Conservation (phyloP, 495 filamentous ascomycete species). For the Barbatosphaeria neglecta region DNA sequence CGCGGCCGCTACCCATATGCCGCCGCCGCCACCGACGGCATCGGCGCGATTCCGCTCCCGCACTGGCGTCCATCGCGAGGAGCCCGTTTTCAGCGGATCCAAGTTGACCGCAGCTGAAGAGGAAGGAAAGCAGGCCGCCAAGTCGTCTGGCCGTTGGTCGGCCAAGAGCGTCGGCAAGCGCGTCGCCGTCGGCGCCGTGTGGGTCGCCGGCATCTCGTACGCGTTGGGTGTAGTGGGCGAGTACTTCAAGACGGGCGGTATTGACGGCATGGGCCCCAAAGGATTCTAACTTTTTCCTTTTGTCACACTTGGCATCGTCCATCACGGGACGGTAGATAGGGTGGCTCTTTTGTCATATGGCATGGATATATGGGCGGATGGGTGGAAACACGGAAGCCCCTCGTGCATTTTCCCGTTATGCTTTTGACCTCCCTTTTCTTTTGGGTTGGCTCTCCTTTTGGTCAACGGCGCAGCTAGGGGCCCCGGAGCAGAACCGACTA, state of each 20-base stretch:
- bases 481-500: too few species aligned
- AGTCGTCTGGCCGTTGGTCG: too few species aligned
- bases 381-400: too few species aligned
- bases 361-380: too few species aligned
- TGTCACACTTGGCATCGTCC: neutral
- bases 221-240: slow-evolving; percentile 57
- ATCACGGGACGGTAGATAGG: neutral
- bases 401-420: too few species aligned
- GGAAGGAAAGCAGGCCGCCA: slow-evolving; percentile 12
- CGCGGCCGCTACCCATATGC: neutral
- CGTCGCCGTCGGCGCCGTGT: slow-evolving; percentile 43
- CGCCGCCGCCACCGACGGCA: slow-evolving; percentile 11
- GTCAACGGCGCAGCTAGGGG: too few species aligned
- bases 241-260: slow-evolving; percentile 49
- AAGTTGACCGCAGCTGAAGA: slow-evolving; percentile 14
- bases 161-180: slow-evolving; percentile 30
- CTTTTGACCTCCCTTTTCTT: too few species aligned
- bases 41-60: slow-evolving; percentile 19
- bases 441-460: too few species aligned
- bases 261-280: slow-evolving; percentile 40
- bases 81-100: slow-evolving; percentile 44
- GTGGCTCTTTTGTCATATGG: neutral
- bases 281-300: slow-evolving; percentile 26
- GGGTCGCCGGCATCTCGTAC: slow-evolving; percentile 53
- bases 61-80: slow-evolving; percentile 44